A percentile compares a stretch with the other conserved stretches of the same genome.
These are phyloP conservation scores for Drechslerella dactyloides DNA, from an alignment of 2,329 filamentous ascomycete species.

Conservation along the genomic window DNA sequence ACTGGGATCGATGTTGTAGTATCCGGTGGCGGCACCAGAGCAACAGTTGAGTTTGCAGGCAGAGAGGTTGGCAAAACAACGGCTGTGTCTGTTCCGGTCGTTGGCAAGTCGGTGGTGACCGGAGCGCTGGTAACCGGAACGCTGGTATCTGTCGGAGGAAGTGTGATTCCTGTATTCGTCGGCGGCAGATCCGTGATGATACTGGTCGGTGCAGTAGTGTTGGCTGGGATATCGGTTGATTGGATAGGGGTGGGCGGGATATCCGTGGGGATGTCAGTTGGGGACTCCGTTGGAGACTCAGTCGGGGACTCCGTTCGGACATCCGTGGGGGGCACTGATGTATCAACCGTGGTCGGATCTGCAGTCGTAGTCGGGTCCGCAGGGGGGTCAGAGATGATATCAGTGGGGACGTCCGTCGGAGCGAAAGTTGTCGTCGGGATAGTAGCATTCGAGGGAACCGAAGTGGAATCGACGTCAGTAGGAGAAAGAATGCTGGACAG, in stretches of 20 bases:
- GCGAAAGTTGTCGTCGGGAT: too few relatives aligned
- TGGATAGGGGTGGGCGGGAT: slow-evolving; percentile 23
- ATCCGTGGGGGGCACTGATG: slow-evolving; percentile 57
- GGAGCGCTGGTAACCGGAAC: neutral
- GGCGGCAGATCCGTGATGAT: slow-evolving; percentile 47
- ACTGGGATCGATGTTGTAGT: too few relatives aligned
- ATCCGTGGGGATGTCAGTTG: slow-evolving; percentile 50
- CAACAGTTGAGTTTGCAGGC: slow-evolving; percentile 55
- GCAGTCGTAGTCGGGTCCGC: slow-evolving; percentile 36
- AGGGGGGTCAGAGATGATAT: slow-evolving; percentile 34
- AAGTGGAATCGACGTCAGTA: slow-evolving; percentile 54
- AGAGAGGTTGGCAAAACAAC: slow-evolving; percentile 54
- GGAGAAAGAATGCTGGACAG: slow-evolving; percentile 49
- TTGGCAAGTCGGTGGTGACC: neutral
- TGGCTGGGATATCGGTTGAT: slow-evolving; percentile 51
- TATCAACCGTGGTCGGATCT: slow-evolving; percentile 9
- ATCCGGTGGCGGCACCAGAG: slow-evolving; percentile 21
- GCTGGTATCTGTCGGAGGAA: slow-evolving; percentile 21
- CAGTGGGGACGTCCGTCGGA: slow-evolving; percentile 41
- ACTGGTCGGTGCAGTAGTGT: slow-evolving; percentile 45
- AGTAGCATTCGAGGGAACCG: slow-evolving; percentile 50
- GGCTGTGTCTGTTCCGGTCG: slow-evolving; percentile 5
- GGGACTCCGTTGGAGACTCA: slow-evolving; percentile 33
- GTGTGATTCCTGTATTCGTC: slow-evolving; percentile 50
- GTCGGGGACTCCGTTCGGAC: slow-evolving; percentile 54